These are phyloP conservation scores for Oehlia diaphana DNA, from an alignment of 192 early-diverging fungal species.

Conservation along the genomic window DNA sequence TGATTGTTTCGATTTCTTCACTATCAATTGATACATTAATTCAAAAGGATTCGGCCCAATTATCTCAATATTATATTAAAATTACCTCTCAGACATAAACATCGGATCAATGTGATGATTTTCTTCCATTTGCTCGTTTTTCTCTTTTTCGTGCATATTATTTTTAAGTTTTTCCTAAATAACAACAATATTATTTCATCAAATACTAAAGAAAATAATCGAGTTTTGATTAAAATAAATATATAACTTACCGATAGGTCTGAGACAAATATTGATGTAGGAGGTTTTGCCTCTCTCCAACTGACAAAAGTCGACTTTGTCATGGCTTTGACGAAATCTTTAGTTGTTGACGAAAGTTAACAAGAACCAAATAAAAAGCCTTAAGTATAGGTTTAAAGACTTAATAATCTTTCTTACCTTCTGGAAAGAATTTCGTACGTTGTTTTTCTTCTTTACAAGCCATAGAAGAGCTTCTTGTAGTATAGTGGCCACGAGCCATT, in stretches of 20 bases:
- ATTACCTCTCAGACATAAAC: conserved; percentile 8
- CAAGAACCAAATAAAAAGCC: neutral
- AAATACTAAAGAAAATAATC: neutral
- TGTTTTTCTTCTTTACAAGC: conserved; percentile 21
- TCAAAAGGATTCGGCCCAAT: neutral
- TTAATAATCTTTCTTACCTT: conserved; percentile 14
- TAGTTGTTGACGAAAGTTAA: too few relatives aligned
- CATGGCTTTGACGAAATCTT: neutral
- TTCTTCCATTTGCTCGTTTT: conserved; percentile 2
- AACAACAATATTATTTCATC: neutral
- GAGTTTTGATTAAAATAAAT: neutral
- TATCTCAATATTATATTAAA: neutral
- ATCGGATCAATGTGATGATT: neutral
- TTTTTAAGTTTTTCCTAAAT: conserved; percentile 1
- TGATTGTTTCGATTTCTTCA: conserved; percentile 70
- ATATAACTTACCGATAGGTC: neutral
- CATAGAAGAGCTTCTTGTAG: conserved; percentile 19
- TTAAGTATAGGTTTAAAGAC: neutral
- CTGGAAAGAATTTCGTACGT: conserved; percentile 9
- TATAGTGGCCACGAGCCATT: conserved; percentile 25
- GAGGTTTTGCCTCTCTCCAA: conserved; percentile 2
- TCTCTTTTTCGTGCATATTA: conserved; percentile 3
- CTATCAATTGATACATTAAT: conserved; percentile 37
- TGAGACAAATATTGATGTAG: neutral
- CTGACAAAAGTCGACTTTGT: neutral